Conservation (phyloP, 225 moss, liverwort and hornwort genomes). For the Neckera pumila region DNA sequence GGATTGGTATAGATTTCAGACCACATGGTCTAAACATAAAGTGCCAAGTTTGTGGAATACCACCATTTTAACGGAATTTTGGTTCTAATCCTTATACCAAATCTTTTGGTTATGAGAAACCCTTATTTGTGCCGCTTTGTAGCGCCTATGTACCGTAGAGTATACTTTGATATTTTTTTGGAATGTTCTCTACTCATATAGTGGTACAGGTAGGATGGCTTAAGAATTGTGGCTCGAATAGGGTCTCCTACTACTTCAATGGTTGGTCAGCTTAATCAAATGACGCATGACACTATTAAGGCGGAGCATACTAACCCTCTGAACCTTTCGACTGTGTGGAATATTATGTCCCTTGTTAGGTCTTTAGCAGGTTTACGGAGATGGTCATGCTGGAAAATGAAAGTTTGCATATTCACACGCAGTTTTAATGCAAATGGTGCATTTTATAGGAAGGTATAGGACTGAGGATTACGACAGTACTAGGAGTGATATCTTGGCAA, state of each 20-base stretch:
- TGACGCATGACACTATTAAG: background rate
- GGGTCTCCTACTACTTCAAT: background rate
- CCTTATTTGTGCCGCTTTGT: background rate
- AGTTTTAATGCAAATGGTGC: background rate
- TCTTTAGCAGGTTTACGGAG: background rate
- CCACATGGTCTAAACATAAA: no score
- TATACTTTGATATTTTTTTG: background rate
- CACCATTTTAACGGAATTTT: no score
- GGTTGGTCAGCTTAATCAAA: background rate
- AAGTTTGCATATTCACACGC: background rate
- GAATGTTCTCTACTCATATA: background rate
- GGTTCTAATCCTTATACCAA: background rate
- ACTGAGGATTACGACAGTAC: background rate
- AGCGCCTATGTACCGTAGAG: background rate
- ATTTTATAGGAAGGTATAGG: background rate
- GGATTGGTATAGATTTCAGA: no score
- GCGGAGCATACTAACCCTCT: background rate
- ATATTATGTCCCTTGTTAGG: background rate
- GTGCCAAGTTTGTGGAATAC: no score
- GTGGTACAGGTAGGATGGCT: background rate
- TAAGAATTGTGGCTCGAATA: background rate
- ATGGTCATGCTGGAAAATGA: background rate
- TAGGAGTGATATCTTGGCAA: constrained; percentile 4
- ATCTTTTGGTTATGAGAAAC: background rate
- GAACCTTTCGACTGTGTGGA: background rate